Base-by-base conservation (phyloP, 352 stramenopile genomes). In the Globisporangium mamillatum region DNA sequence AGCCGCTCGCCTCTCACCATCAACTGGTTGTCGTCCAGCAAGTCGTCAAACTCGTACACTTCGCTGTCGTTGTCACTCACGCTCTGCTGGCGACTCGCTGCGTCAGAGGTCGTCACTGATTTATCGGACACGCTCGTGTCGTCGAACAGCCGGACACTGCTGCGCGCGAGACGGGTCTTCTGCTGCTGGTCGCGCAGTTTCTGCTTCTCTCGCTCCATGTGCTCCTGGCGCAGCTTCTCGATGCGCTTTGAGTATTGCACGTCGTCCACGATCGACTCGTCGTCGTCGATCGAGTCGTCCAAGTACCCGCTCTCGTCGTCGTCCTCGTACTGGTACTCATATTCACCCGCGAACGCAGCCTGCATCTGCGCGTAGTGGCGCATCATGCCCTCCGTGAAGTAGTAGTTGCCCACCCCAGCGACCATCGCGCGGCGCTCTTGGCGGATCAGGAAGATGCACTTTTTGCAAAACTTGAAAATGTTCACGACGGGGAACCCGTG, bases 381-480 rank as follows among this genome's bases (percentile, higher is more conserved):
- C 60, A 84, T 70, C 78, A 88, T 84, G 29, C 76, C 77, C 10
- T 63, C 62, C 2, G 78, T 72, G 1, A 78, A 76, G 67, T 84
- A 84, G 75, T 83, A 85, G 59, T 84, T 80, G 5, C 64, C 73
- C 1, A 78, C 72, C 1, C 80, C 78, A 18, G 73, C 65, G 70
- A 83, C 76, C 50, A 76, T 82, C 2, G 77, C 80, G 60, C 89
- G 88, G 36, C 84, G 84, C 53, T 92, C 82, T 32, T 87, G 79
- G 4, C 81, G 79, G 56, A 90, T 80, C 48, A 62, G 74, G 63
- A 86, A 91, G 64, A 92, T 81, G 73, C 84, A 92, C 60, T 92
- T 92, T 65, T 90, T 86, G 73, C 84, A 92, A 41, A 92, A 75
- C 69, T 90, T 91, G 29, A 91, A 79, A 57, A 75, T 72, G 64